phyloP scores from a whole-genome alignment of 2,329 filamentous ascomycete species.

The Curvularia lunata region DNA sequence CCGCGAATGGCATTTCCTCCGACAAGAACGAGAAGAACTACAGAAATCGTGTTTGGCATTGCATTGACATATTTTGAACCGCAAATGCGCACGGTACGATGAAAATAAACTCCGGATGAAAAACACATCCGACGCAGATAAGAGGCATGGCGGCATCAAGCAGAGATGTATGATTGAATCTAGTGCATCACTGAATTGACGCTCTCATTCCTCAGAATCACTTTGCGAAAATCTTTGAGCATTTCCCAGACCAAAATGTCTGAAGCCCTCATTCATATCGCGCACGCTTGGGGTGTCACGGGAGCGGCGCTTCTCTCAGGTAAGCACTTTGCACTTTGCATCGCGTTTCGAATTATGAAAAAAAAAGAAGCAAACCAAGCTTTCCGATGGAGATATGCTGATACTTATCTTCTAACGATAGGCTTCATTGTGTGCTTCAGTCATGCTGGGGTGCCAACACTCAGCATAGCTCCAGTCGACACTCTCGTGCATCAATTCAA shows the following conservation, averaged over 20 bases:
- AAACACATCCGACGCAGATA: background rate
- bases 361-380: background rate
- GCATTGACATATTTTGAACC: background rate
- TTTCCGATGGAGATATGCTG: background rate
- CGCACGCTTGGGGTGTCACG: constrained; percentile 4
- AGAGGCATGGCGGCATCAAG: background rate
- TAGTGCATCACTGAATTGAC: background rate
- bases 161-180: background rate
- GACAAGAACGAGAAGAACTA: background rate
- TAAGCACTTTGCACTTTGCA: background rate
- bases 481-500: constrained; percentile 10
- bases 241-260: background rate
- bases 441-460: constrained; percentile 11
- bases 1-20: constrained; percentile 3
- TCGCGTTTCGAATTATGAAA: background rate
- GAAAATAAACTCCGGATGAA: background rate
- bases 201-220: background rate
- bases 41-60: background rate
- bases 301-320: constrained; percentile 10
- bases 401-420: background rate
- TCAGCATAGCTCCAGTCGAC: constrained; percentile 9
- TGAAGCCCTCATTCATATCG: background rate
- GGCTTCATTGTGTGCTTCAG: constrained; percentile 12
- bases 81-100: background rate
- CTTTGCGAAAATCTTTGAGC: background rate